Percentiles rank a stretch among this genome's conserved stretches.
Conservation (phyloP, 148 eudicot genomes). For the Heliosperma pusillum region DNA sequence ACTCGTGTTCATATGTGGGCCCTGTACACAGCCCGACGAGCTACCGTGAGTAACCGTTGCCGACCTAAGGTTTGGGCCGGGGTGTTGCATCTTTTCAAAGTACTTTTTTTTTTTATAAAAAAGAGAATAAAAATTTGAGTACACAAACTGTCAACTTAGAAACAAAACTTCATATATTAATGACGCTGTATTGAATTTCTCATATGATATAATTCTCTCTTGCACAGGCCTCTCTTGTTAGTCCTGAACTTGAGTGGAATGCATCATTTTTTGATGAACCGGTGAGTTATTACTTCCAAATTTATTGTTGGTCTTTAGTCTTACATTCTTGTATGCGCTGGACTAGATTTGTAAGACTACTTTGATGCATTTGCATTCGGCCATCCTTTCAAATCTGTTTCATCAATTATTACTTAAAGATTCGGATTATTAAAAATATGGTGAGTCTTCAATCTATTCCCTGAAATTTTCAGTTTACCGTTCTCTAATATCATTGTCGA, state of each 20-base stretch:
- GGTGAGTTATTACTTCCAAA: conserved; percentile 43
- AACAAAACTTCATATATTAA: background rate
- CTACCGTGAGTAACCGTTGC: too few relatives aligned
- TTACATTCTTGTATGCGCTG: background rate
- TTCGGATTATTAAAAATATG: background rate
- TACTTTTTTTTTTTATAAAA: background rate
- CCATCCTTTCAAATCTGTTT: background rate
- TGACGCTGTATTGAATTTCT: background rate
- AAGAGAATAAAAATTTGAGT: background rate
- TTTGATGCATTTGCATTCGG: background rate
- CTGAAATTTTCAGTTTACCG: too few relatives aligned
- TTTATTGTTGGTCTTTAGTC: background rate
- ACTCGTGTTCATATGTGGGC: too few relatives aligned
- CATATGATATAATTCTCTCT: conserved; percentile 3
- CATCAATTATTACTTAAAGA: background rate
- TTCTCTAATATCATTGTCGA: too few relatives aligned
- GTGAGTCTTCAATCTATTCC: conserved; percentile 1
- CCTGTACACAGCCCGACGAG: too few relatives aligned
- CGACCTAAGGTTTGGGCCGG: too few relatives aligned
- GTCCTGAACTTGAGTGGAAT: conserved; percentile 79
- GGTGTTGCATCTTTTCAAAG: background rate
- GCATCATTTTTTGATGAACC: conserved; percentile 97
- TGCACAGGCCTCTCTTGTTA: conserved; percentile 75
- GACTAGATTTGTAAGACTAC: conserved; percentile 4
- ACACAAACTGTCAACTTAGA: background rate